Evolutionary conservation across 1,284 basidiomycete genomes (phyloP).

Genomic region (Tremellales sp.): DNA sequence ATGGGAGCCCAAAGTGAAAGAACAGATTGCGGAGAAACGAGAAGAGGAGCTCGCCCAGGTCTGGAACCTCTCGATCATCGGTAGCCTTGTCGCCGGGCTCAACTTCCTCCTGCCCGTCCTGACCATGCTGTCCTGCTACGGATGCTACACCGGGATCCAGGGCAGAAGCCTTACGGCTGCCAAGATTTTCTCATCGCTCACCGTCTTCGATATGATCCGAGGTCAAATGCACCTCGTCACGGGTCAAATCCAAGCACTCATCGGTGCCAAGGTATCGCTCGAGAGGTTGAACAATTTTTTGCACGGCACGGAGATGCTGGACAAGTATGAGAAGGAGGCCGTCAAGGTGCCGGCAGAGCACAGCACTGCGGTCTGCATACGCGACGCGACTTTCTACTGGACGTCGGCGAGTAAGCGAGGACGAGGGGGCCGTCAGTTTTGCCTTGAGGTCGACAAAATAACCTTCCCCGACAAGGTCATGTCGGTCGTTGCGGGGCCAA

Average conservation of each 20-base stretch:
- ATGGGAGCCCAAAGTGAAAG: slow-evolving; percentile 52
- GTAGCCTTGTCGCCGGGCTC: slow-evolving; percentile 19
- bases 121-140: slow-evolving; percentile 65
- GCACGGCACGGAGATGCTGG: slow-evolving; percentile 54
- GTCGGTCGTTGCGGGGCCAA: slow-evolving; percentile 49
- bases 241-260: slow-evolving; percentile 49
- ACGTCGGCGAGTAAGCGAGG: slow-evolving; percentile 47
- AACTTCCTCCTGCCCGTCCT: slow-evolving; percentile 62
- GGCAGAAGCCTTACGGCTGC: slow-evolving; percentile 51
- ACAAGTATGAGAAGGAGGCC: slow-evolving; percentile 55
- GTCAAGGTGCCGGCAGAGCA: slow-evolving; percentile 43
- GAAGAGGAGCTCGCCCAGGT: slow-evolving; percentile 54
- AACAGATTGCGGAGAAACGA: slow-evolving; percentile 51
- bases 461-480: slow-evolving; percentile 49
- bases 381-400: slow-evolving; percentile 50
- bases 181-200: slow-evolving; percentile 55
- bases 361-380: slow-evolving; percentile 51
- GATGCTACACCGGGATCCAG: slow-evolving; percentile 56
- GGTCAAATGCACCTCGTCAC: slow-evolving; percentile 38
- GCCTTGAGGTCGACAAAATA: slow-evolving; percentile 54
- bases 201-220: slow-evolving; percentile 54
- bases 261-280: slow-evolving; percentile 50
- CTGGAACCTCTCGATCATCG: slow-evolving; percentile 32
- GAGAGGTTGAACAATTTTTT: slow-evolving; percentile 51
- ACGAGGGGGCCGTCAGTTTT: slow-evolving; percentile 46